Base-by-base conservation (phyloP, 805 yeast genomes). In the Candida succiphila region DNA sequence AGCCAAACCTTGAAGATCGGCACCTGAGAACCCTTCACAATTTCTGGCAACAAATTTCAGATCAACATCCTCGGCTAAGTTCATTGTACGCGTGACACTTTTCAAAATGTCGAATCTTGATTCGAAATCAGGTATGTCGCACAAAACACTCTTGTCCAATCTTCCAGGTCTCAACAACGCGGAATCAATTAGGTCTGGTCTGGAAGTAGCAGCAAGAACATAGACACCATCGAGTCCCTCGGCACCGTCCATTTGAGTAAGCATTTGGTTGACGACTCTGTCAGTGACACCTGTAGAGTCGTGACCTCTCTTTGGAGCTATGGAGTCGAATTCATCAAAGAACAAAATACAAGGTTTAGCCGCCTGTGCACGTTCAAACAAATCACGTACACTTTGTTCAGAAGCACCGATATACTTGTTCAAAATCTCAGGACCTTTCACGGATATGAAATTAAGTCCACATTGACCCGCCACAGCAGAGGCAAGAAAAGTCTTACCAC, bases 171-270 rank as follows among this genome's bases (percentile, higher is more conserved):
- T 77, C 37, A 92, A 60, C 36, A 92, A 65, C 0, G 98, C 98
- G 3, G 95, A 80, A 54, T 92, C 98, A 42, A 92, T 88, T 44
- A 92, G 67, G 49, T 92, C 98, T 0, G 98, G 98, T 46, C 98
- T 69, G 46, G 92, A 78, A 0, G 97, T 92, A 1, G 97, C 98
- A 0, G 97, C 97, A 18, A 92, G 64, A 1, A 92, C 95, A 52
- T 92, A 89, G 2, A 92, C 97, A 3, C 97, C 96, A 47, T 88
- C 96, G 20, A 88, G 63, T 0, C 97, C 96, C 55, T 92, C 97
- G 1, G 97, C 97, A 61, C 98, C 98, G 56, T 92, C 98, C 95
- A 92, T 88, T 53, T 92, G 96, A 0, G 98, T 92, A 47, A 92
- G 69, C 75, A 92, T 73, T 52, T 92, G 98, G 58, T 92, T 92